Evolutionary conservation across 352 stramenopile species (phyloP), one percentile per base, ranked within the genome.

Genomic region (Pythium vanterpoolii): DNA sequence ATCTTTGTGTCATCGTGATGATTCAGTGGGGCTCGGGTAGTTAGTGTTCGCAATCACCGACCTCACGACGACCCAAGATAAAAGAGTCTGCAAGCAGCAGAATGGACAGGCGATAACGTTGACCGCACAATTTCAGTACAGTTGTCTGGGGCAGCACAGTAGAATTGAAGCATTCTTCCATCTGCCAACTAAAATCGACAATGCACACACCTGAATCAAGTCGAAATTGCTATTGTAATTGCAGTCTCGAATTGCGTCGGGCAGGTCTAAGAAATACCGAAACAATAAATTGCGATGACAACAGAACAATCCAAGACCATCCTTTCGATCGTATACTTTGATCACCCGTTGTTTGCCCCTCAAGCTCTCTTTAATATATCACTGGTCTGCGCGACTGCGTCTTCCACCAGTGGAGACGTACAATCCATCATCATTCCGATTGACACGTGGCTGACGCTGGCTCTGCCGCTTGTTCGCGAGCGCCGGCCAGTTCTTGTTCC

Each of bases 401-500:
- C 16, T 13, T 5, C 33, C 14, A 11, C 8, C 31, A 21, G 9
- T 44, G 3, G 31, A 2, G 14, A 21, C 38, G 24, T 58, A 64
- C 2, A 64, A 39, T 18, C 57, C 56, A 1, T 57, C 28, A 27
- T 63, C 56, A 31, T 45, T 27, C 10, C 31, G 18, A 6, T 19
- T 13, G 26, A 27, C 7, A 14, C 27, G 28, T 14, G 30, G 2
- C 31, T 43, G 39, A 4, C 33, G 23, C 49, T 27, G 47, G 14
- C 16, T 46, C 30, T n/a, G 24, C 18, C 43, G 19, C 10, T 34
- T 46, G 13, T 10, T 45, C 5, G 38, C 27, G 39, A 54, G 18
- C 19, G 23, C 21, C 23, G 23, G 10, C 58, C 58, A 65, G 42
- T 56, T 65, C 31, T 51, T 49, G 34, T 65, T 65, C 8, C 58